Evolutionary conservation across 208 protist species (phyloP).

Genomic region (Trypanosoma lewisi): DNA sequence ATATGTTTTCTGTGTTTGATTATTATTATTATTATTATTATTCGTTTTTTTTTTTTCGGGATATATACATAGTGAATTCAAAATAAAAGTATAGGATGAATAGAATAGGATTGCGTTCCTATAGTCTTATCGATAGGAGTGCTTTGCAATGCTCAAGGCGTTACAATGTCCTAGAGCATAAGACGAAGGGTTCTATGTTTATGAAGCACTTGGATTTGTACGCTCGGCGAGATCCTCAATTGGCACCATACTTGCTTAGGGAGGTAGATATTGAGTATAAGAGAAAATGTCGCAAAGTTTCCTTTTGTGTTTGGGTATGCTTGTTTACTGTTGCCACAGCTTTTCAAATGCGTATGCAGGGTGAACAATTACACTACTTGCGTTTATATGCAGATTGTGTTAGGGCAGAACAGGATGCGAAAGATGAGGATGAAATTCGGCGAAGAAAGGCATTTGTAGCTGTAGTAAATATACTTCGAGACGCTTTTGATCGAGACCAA

Average conservation of each 20-base stretch:
- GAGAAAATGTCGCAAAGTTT: constrained; percentile 83
- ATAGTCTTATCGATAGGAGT: background rate
- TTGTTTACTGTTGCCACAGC: constrained; percentile 66
- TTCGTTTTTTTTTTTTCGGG: constrained; percentile 6
- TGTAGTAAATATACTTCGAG: constrained; percentile 75
- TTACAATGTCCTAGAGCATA: constrained; percentile 70
- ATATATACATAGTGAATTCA: background rate
- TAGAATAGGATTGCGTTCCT: background rate
- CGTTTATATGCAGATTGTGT: constrained; percentile 72
- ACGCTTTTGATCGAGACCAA: constrained; percentile 77
- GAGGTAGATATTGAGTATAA: constrained; percentile 92
- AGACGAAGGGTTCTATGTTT: constrained; percentile 78
- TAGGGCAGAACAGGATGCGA: constrained; percentile 65
- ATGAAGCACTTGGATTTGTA: constrained; percentile 93
- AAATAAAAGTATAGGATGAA: constrained; percentile 9
- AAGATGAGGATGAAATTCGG: constrained; percentile 79
- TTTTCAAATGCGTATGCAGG: constrained; percentile 72
- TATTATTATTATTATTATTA: background rate
- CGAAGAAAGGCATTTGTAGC: constrained; percentile 72
- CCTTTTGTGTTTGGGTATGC: constrained; percentile 77
- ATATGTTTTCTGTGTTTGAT: constrained; percentile 2
- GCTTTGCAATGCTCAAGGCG: constrained; percentile 35
- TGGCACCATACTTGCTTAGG: constrained; percentile 86
- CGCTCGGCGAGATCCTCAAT: constrained; percentile 82
- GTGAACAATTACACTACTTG: constrained; percentile 80